Evolutionary conservation across 495 filamentous ascomycete genomes (phyloP), one percentile per base, ranked within the genome.

Genomic region (Lepidopterella palustris): DNA sequence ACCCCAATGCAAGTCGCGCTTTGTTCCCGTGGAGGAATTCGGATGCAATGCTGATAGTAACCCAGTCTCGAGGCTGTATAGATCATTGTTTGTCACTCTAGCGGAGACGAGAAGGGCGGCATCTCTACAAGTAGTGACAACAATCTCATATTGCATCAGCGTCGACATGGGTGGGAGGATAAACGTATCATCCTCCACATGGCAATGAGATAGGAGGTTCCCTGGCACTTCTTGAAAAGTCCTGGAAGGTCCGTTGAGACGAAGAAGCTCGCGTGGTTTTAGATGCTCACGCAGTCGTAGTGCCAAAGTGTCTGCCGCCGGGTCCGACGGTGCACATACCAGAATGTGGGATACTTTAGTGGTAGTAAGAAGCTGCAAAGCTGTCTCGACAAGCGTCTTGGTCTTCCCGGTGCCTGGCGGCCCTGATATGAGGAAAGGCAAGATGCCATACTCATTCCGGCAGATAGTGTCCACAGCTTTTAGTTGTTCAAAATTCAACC

Each of bases 361-460:
- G 9, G 18, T 62, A 55, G 48, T 61, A 45, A 59, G 61, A 54
- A 76, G 66, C 54, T 74, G 72, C 15, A 79, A 53, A 0, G 76
- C 73, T 13, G 69, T 68, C 68, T 81, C 79, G 45, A 81, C 79
- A 21, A 81, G 65, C 18, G 78, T 81, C 68, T 80, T 81, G 40
- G 79, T 81, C 59, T 81, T 82, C 27, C 79, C 79, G 4, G 79
- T 81, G 21, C 79, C 79, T 15, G 79, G 78, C 25, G 79, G 79
- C 1, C 79, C 79, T 3, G 76, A 79, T 27, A 82, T 78, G 55
- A 82, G 70, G 57, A 75, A 82, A 15, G 79, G 79, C 40, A 81
- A 58, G 4, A 65, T 69, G 32, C 79, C 78, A 70, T 79, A 80
- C 50, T 75, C 70, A 47, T 74, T 72, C 15, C 61, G 58, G 45